A percentile compares a stretch with the other conserved stretches of the same genome.
These are phyloP conservation scores for Cryoendolithus antarcticus DNA, from an alignment of 2,329 filamentous ascomycete genomes.

Conservation along the genomic window DNA sequence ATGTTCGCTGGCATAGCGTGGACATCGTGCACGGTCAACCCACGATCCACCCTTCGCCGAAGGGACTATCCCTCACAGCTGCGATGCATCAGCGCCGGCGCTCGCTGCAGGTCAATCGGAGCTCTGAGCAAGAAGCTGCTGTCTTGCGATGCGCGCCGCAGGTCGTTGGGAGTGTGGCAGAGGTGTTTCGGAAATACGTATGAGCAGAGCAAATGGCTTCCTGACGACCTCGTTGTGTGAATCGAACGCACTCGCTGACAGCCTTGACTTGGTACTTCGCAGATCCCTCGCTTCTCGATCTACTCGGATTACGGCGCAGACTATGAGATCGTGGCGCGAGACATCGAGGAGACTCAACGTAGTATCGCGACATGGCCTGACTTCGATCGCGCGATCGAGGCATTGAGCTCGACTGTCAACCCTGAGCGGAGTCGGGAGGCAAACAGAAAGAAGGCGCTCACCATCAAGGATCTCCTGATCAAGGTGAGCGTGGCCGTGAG, in stretches of 20 bases:
- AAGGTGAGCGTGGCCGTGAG: constrained; percentile 46
- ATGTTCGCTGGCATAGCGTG: constrained; percentile 36
- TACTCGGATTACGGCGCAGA: constrained; percentile 91
- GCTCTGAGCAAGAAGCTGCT: constrained; percentile 24
- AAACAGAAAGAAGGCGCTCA: constrained; percentile 61
- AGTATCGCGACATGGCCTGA: constrained; percentile 61
- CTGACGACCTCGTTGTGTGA: constrained; percentile 4
- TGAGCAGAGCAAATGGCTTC: constrained; percentile 1
- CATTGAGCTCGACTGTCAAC: constrained; percentile 61
- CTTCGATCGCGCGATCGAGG: constrained; percentile 77
- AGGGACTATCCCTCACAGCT: neutral
- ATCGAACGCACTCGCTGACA: constrained; percentile 21
- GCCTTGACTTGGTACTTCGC: constrained; percentile 13
- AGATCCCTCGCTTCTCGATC: constrained; percentile 71
- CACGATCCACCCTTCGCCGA: constrained; percentile 1
- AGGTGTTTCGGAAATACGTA: constrained; percentile 42
- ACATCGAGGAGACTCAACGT: constrained; percentile 57
- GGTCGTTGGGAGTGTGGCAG: constrained; percentile 42
- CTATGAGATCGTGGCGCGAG: constrained; percentile 73
- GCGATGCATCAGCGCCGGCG: constrained; percentile 26
- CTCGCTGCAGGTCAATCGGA: constrained; percentile 34
- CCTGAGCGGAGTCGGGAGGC: constrained; percentile 54
- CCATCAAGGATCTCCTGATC: constrained; percentile 74
- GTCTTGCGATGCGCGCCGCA: constrained; percentile 37
- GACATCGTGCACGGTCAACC: constrained; percentile 29